phyloP scores from a whole-genome alignment of 148 eudicot species.

The Dianthus caryophyllus region DNA sequence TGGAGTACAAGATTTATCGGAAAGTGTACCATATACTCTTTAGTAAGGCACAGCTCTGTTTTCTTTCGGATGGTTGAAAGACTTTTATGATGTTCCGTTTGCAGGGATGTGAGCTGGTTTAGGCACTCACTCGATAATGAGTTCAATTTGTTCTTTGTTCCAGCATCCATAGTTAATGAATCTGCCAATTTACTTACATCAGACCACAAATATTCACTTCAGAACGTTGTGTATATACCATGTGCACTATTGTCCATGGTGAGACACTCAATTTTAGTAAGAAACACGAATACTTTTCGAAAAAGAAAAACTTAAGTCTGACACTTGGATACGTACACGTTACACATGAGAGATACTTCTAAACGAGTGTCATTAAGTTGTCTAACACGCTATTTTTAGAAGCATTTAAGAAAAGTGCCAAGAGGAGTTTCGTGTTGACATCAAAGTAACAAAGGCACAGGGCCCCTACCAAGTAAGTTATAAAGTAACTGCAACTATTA shows the following conservation, averaged over 20 bases:
- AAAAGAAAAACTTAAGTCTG: not conserved
- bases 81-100: slow-evolving; percentile 36
- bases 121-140: slow-evolving; percentile 37
- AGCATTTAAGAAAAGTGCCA: too few species aligned
- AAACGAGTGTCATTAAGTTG: too few species aligned
- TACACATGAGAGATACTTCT: too few species aligned
- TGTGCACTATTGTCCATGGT: too few species aligned
- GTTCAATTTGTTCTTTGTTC: slow-evolving; percentile 43
- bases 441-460: not conserved
- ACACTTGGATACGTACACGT: not conserved
- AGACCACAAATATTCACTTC: not conserved
- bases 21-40: slow-evolving; percentile 60
- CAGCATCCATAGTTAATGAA: slow-evolving; percentile 48
- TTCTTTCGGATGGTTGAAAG: slow-evolving; percentile 38
- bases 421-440: not conserved
- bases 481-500: not conserved
- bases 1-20: not conserved
- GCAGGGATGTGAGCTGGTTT: slow-evolving; percentile 42
- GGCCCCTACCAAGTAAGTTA: not conserved
- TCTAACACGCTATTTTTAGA: too few species aligned
- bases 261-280: not conserved
- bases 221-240: too few species aligned
- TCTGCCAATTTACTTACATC: slow-evolving; percentile 36
- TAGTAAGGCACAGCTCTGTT: slow-evolving; percentile 49
- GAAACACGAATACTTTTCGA: not conserved